phyloP scores from a whole-genome alignment of 495 filamentous ascomycete genomes.

The Aspergillus asperescens region DNA sequence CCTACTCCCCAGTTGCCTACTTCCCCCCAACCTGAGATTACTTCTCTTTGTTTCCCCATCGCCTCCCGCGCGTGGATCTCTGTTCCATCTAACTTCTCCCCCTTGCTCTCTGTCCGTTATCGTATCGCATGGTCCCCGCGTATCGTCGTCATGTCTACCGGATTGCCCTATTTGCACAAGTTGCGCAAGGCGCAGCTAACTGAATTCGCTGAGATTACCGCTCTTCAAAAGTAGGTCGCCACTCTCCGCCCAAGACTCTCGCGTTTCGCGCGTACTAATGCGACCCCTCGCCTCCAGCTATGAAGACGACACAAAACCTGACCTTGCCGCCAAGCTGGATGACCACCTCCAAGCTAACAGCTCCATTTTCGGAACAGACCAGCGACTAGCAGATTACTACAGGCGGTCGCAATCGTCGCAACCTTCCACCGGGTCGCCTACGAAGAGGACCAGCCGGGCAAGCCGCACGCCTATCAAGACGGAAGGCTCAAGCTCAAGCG shows the following conservation, averaged over 20 bases:
- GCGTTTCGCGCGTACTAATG: constrained; percentile 1
- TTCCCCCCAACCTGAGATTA: background rate
- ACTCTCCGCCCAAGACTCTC: constrained; percentile 3
- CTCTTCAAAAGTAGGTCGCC: constrained; percentile 62
- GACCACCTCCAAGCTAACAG: constrained; percentile 65
- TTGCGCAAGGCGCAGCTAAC: constrained; percentile 79
- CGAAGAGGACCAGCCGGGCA: constrained; percentile 58
- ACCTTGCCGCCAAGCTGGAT: constrained; percentile 75
- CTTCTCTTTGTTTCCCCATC: background rate
- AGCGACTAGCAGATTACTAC: constrained; percentile 71
- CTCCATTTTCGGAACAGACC: constrained; percentile 53
- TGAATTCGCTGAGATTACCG: constrained; percentile 67
- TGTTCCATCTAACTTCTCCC: constrained; percentile 5
- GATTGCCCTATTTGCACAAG: constrained; percentile 67
- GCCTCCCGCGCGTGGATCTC: background rate
- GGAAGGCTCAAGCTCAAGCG: constrained; percentile 14
- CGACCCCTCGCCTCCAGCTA: constrained; percentile 44
- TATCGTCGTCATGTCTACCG: constrained; percentile 47
- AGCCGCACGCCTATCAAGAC: constrained; percentile 26
- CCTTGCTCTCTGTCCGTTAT: constrained; percentile 31
- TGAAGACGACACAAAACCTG: constrained; percentile 67
- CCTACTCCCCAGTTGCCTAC: too few species aligned
- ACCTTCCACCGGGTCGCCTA: constrained; percentile 51
- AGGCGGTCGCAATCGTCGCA: constrained; percentile 52
- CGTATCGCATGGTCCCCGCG: constrained; percentile 47